phyloP scores from a whole-genome alignment of 2,329 filamentous ascomycete genomes.

The Xylariales sp. region DNA sequence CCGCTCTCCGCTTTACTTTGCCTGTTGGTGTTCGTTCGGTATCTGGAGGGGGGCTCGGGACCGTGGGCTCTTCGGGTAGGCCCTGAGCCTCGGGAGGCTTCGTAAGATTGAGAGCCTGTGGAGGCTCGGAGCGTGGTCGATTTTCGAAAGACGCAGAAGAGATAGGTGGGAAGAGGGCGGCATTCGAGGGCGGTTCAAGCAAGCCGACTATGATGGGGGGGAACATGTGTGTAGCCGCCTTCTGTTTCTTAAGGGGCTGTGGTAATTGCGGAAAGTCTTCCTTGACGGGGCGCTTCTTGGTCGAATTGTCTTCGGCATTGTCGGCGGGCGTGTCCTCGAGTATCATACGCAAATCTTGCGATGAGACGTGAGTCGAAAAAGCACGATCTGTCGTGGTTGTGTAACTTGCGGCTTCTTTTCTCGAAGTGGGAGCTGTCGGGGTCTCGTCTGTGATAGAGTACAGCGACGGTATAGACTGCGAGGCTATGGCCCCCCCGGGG shows the following conservation, averaged over 20 bases:
- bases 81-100: conserved; percentile 47
- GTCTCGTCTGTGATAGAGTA: conserved; percentile 47
- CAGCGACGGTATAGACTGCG: conserved; percentile 47
- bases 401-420: conserved; percentile 43
- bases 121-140: conserved; percentile 55
- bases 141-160: conserved; percentile 66
- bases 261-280: conserved; percentile 74
- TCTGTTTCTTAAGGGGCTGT: conserved; percentile 73
- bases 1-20: conserved; percentile 64
- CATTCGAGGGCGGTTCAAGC: conserved; percentile 70
- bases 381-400: conserved; percentile 40
- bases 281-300: conserved; percentile 68
- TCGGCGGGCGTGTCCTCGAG: conserved; percentile 58
- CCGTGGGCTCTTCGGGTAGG: conserved; percentile 43
- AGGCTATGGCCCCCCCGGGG: conserved; percentile 43
- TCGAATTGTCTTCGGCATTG: conserved; percentile 57
- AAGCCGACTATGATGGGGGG: conserved; percentile 75
- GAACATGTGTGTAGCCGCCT: conserved; percentile 63
- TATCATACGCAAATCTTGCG: conserved; percentile 59
- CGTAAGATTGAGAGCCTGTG: conserved; percentile 56
- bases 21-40: conserved; percentile 48
- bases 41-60: conserved; percentile 47
- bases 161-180: conserved; percentile 73
- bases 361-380: conserved; percentile 51
- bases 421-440: conserved; percentile 34